Conservation (phyloP, 805 yeast species). For the Cyberlindnera misumaiensis region DNA sequence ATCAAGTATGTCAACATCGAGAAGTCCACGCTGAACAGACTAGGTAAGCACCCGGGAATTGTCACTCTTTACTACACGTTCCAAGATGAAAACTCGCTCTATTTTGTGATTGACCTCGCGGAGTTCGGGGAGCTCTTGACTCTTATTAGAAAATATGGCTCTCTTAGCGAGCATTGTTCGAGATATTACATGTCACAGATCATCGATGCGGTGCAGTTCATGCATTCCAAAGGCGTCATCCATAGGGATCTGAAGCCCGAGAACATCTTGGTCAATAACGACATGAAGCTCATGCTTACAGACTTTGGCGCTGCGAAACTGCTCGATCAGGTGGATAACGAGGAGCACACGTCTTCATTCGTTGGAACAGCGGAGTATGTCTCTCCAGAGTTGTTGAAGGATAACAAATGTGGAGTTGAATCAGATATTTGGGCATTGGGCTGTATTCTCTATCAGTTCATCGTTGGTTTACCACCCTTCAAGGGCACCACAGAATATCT, state of each 20-base stretch:
- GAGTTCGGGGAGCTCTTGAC: constrained; percentile 90
- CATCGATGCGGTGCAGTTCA: constrained; percentile 84
- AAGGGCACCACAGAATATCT: constrained; percentile 76
- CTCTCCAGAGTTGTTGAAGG: constrained; percentile 85
- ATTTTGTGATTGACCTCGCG: constrained; percentile 91
- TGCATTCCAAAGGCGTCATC: constrained; percentile 83
- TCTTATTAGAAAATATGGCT: constrained; percentile 69
- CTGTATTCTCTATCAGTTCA: constrained; percentile 89
- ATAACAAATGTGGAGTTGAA: constrained; percentile 75
- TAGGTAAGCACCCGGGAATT: constrained; percentile 93
- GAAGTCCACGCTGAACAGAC: constrained; percentile 76
- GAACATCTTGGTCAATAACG: constrained; percentile 76
- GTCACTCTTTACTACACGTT: constrained; percentile 89
- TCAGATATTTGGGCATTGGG: constrained; percentile 98
- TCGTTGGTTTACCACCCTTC: constrained; percentile 86
- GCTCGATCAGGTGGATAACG: constrained; percentile 29
- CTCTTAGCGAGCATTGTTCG: constrained; percentile 66
- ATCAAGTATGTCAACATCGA: constrained; percentile 95
- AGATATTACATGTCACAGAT: constrained; percentile 80
- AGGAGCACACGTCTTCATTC: constrained; percentile 48
- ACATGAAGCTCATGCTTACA: constrained; percentile 84
- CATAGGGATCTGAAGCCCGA: constrained; percentile 96
- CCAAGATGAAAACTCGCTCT: constrained; percentile 82
- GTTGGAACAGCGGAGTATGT: constrained; percentile 98
- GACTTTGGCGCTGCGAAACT: constrained; percentile 98